These are phyloP conservation scores for Aspergillus glaucus DNA, from an alignment of 2,329 filamentous ascomycete species.

Conservation along the genomic window DNA sequence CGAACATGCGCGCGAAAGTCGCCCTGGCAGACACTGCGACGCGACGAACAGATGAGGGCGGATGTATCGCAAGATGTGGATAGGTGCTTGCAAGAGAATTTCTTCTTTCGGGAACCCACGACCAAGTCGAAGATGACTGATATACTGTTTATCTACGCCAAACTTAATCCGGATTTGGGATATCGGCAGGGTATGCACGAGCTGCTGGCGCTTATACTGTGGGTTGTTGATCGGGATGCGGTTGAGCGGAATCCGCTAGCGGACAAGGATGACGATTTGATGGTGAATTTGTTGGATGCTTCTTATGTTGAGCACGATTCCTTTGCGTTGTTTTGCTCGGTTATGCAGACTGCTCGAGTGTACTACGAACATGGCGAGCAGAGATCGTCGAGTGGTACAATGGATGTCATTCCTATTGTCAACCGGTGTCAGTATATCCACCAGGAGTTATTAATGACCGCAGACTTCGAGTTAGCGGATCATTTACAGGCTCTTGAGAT, in stretches of 20 bases:
- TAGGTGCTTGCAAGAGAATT: constrained; percentile 80
- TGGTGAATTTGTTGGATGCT: constrained; percentile 64
- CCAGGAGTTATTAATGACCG: constrained; percentile 66
- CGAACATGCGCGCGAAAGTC: constrained; percentile 52
- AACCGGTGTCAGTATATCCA: constrained; percentile 82
- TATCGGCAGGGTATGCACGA: constrained; percentile 99
- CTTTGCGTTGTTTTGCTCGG: constrained; percentile 72
- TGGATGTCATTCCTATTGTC: constrained; percentile 65
- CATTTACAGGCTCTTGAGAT: constrained; percentile 82
- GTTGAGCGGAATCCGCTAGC: constrained; percentile 47
- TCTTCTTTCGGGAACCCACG: constrained; percentile 73
- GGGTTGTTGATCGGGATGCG: constrained; percentile 77
- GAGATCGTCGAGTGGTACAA: constrained; percentile 37
- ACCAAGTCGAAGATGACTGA: constrained; percentile 80
- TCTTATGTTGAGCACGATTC: constrained; percentile 82
- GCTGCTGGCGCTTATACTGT: constrained; percentile 79
- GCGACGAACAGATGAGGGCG: constrained; percentile 74
- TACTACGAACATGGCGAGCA: constrained; percentile 72
- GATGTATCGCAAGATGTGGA: constrained; percentile 96
- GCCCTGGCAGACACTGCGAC: constrained; percentile 80
- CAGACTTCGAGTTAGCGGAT: constrained; percentile 74
- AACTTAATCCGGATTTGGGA: constrained; percentile 76
- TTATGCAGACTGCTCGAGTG: constrained; percentile 80
- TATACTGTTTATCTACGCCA: constrained; percentile 90
- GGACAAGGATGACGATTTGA: constrained; percentile 42